Evolutionary conservation across 2,329 filamentous ascomycete species (phyloP).

Genomic region (Metarhizium sp.): DNA sequence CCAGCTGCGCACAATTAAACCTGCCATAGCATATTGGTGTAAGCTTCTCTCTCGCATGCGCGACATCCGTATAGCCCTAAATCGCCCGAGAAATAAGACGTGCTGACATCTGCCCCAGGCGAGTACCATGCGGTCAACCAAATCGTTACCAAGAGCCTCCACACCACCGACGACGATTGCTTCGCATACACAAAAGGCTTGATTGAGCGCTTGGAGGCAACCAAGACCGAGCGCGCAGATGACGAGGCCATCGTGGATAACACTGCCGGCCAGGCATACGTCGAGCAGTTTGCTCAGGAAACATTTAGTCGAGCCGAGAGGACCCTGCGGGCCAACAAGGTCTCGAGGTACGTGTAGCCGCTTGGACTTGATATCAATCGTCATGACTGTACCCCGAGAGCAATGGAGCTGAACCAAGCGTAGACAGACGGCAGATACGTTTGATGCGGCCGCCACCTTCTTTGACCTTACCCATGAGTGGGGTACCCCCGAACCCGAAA

Average conservation of each 20-base stretch:
- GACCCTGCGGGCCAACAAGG: slow-evolving; percentile 72
- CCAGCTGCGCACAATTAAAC: slow-evolving; percentile 77
- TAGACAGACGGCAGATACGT: slow-evolving; percentile 87
- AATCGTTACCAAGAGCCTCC: slow-evolving; percentile 72
- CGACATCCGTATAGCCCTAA: background rate
- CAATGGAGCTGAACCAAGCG: background rate
- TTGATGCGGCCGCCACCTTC: slow-evolving; percentile 86
- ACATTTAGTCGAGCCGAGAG: slow-evolving; percentile 79
- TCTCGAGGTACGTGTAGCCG: slow-evolving; percentile 52
- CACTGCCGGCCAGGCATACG: slow-evolving; percentile 76
- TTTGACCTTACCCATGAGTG: slow-evolving; percentile 82
- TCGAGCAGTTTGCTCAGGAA: slow-evolving; percentile 88
- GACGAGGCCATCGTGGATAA: slow-evolving; percentile 86
- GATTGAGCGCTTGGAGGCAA: slow-evolving; percentile 79
- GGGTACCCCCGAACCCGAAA: slow-evolving; percentile 65
- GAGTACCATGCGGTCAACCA: slow-evolving; percentile 91
- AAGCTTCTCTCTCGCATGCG: slow-evolving; percentile 26
- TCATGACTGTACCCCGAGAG: background rate
- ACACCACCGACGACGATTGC: slow-evolving; percentile 68
- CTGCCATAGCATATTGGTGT: slow-evolving; percentile 95
- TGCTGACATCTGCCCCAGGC: slow-evolving; percentile 36
- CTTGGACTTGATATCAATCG: background rate
- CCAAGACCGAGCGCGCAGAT: slow-evolving; percentile 51
- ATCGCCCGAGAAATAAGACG: background rate
- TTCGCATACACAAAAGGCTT: slow-evolving; percentile 71